phyloP scores from a whole-genome alignment of 257 asterid species.

The Nicotiana attenuata region DNA sequence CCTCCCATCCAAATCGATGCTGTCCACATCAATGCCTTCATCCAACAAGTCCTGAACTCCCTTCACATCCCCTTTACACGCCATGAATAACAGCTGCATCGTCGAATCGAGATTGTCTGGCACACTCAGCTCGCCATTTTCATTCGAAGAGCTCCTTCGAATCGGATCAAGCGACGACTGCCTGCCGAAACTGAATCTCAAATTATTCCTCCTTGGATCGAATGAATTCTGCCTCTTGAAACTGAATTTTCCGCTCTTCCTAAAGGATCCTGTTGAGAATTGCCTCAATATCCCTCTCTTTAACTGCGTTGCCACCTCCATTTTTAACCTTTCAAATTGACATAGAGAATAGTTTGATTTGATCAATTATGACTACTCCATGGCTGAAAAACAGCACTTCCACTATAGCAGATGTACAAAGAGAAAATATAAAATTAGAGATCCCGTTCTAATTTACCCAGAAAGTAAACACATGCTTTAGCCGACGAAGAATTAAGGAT shows the following conservation, averaged over 20 bases:
- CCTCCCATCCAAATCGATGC: conserved; percentile 94
- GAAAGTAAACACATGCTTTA: not conserved
- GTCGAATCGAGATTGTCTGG: conserved; percentile 86
- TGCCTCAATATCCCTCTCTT: conserved; percentile 90
- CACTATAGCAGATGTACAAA: not conserved
- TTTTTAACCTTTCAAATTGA: not conserved
- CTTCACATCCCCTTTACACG: conserved; percentile 67
- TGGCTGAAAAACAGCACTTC: not conserved
- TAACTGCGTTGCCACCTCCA: conserved; percentile 65
- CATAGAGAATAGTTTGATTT: not conserved
- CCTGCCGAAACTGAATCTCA: conserved; percentile 84
- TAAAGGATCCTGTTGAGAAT: conserved; percentile 77
- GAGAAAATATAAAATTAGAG: not conserved
- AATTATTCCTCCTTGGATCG: conserved; percentile 74
- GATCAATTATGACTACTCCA: not conserved
- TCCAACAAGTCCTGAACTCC: conserved; percentile 79
- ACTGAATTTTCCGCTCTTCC: conserved; percentile 64
- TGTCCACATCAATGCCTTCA: conserved; percentile 66
- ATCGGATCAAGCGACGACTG: conserved; percentile 93
- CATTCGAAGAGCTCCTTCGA: conserved; percentile 41
- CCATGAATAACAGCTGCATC: conserved; percentile 86
- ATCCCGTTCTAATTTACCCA: not conserved
- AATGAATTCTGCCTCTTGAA: conserved; percentile 71
- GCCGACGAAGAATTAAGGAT: not conserved
- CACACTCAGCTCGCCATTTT: conserved; percentile 44